Evolutionary conservation across 176 grass and related monocot genomes (phyloP).

Genomic region (barley (Hordeum vulgare)): DNA sequence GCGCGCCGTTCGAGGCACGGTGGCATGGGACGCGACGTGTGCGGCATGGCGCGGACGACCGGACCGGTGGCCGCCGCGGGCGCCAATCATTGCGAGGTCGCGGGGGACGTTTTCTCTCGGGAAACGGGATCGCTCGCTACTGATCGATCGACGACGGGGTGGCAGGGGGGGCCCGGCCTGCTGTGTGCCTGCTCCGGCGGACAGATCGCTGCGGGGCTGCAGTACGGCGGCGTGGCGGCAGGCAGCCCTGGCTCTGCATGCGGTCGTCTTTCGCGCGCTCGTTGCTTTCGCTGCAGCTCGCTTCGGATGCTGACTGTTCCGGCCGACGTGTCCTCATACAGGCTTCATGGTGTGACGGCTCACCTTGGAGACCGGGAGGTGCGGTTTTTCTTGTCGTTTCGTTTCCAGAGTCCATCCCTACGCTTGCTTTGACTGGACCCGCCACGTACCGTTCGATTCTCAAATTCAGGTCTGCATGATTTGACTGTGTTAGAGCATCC

Average conservation of each 20-base stretch:
- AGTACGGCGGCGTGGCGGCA: constrained; percentile 6
- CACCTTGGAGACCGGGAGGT: neutral
- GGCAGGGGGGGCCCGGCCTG: neutral
- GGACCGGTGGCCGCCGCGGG: neutral
- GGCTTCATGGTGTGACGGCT: constrained; percentile 1
- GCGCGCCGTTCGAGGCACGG: constrained; percentile 31
- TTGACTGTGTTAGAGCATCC: no score
- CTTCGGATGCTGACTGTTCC: constrained; percentile 24
- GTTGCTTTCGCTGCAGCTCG: neutral
- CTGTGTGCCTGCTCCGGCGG: neutral
- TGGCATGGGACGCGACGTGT: constrained; percentile 39
- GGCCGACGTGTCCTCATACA: neutral
- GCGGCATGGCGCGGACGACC: neutral
- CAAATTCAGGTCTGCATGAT: neutral
- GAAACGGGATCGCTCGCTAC: neutral
- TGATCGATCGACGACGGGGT: neutral
- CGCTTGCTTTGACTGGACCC: constrained; percentile 26
- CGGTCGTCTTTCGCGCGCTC: constrained; percentile 16
- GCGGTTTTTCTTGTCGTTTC: constrained; percentile 12
- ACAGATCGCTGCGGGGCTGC: neutral
- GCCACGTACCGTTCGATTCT: neutral
- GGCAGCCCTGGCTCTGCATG: neutral
- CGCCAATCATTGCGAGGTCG: constrained; percentile 37
- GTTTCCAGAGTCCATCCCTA: neutral
- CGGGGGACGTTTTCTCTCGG: constrained; percentile 10